Base-by-base conservation (phyloP, 2,329 filamentous ascomycete species). In the Colletotrichum lentis region DNA sequence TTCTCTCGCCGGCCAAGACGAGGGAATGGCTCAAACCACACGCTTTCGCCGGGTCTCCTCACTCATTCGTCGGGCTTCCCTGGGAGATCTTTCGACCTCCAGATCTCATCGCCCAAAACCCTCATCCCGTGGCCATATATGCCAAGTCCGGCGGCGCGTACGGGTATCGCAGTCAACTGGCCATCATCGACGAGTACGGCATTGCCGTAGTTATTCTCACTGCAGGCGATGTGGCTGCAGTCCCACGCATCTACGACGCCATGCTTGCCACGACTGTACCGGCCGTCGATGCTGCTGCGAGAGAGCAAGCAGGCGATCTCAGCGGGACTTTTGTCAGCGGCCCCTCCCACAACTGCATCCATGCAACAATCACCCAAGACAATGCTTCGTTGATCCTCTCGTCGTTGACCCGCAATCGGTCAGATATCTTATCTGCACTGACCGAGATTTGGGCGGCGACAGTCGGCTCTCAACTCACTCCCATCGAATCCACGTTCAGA, bases 81-180 rank as follows among this genome's bases (percentile, higher is more conserved):
- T 80, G 78, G 79, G 78, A 81, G 53, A 79, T 80, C 16, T 72
- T 75, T 1, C 77, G 75, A 1, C 71, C 74, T 0, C 18, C 72
- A 0, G 69, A 73, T 27, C 54, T 80, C 0, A 74, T 73, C 0
- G 72, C 74, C 0, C 41, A 71, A 0, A 71, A 79, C 47, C 73
- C 75, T 0, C 78, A 79, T 24, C 62, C 73, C 0, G 69, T 80
- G 4, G 73, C 78, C 16, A 68, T 80, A 2, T 77, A 76, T 41
- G 75, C 72, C 1, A 81, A 80, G 62, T 74, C 74, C 3, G 79
- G 78, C 12, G 77, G 75, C 3, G 76, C 78, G 0, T 71, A 73
- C 18, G 74, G 74, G 3, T 80, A 80, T 27, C 73, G 75, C 20
- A 76, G 76, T n/a, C 79, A 80, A 27, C 53, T 80, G 0, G 72